Evolutionary conservation across 441 rosid genomes (phyloP), one percentile per base, ranked within the genome.

Genomic region (Geranium incanum): DNA sequence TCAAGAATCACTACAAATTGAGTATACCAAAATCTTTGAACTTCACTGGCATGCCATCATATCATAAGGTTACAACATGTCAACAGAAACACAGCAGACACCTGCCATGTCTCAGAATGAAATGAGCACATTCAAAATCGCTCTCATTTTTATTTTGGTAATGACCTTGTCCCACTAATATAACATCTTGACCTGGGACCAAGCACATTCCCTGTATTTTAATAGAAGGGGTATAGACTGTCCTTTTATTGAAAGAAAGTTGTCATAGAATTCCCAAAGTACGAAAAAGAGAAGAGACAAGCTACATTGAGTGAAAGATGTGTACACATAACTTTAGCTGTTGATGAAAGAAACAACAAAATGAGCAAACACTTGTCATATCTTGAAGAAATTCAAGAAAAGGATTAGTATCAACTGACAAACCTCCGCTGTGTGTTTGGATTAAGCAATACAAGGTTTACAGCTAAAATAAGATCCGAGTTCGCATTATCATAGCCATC

Each of bases 401-500:
- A 18, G 5, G 66, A 63, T 12, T 19, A 23, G 36, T 63, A 21
- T 12, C 23, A 9, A 63, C 15, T 23, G 76, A 78, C 89, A 80
- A 80, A 93, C 99, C 99, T 96, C 80, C 86, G 86, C 68, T 84
- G 90, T 65, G 87, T 78, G 71, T 86, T 93, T 75, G 80, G 84
- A 77, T 95, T 91, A 87, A 82, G 77, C 86, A 96, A 80, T 68
- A 80, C 76, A 78, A 74, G 84, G 81, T 96, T 96, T 69, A 90
- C 98, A 23, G 91, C 71, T 76, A 96, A 83, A 85, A 96, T 93
- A 73, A 93, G 96, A 81, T 96, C 99, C 3, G 97, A 93, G 81
- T 93, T 91, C 79, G 81, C 93, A 84, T 96, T 96, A 82, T 93
- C 99, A 83, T 76, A 83, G 78, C 99, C 98, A 81, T 90, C 99